Evolutionary conservation across 495 filamentous ascomycete genomes (phyloP), one percentile per base, ranked within the genome.

Genomic region (Hapsidospora chrysogenum): DNA sequence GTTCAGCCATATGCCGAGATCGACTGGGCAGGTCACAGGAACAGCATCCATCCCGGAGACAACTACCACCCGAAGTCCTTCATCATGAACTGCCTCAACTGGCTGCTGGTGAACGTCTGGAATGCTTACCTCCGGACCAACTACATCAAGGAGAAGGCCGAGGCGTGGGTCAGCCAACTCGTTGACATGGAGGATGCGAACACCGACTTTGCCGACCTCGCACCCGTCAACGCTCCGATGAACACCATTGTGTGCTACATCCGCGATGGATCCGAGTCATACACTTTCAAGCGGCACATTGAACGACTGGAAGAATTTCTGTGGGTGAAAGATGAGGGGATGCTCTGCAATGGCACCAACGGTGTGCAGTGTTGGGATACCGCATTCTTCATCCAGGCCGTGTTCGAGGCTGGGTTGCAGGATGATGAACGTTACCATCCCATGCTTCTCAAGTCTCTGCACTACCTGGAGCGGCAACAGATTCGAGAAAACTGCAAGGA

Each of bases 281-380:
- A 77, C 39, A 76, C 78, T 0, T 79, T 95, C 17, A 66, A 68
- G 27, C 69, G 76, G 16, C 92, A 95, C 50, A 62, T 74, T 6
- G 81, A 96, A 42, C 70, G 83, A 11, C 51, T 89, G 16, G 59
- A 80, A 26, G 92, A 97, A 43, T 89, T 79, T 40, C 61, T 96
- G 40, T 97, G 92, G 92, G 61, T 96, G 37, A 93, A 87, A 27
- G 41, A 70, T 27, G 89, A 95, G 52, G 89, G 89, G 17, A 84
- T 97, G 80, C 63, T 95, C 14, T 76, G 76, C 53, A 95, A 95
- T 51, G 89, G 89, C 22, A 97, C 89, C 22, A 95, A 97, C 47
- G 89, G 89, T 11, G 85, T 94, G 10, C 89, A 97, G 56, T 78
- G 73, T 29, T 97, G 89, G 89, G 89, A 97, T 49, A 97, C 89